Evolutionary conservation across 768 basidiomycete genomes (phyloP).

Genomic region (Amanita muscaria): DNA sequence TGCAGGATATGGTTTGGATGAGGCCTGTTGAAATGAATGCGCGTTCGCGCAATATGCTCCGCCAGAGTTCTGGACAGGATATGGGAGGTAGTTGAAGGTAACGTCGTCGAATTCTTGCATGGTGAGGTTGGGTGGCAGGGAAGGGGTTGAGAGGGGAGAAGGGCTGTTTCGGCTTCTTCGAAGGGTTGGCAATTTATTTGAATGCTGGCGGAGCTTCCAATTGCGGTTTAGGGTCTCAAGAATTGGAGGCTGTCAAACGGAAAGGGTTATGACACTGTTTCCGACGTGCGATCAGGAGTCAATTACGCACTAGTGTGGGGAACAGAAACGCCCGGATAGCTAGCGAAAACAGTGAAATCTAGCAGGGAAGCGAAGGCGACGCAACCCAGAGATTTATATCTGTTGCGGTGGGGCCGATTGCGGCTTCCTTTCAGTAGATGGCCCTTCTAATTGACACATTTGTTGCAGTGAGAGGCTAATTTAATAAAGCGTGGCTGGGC

Average conservation of each 20-base stretch:
- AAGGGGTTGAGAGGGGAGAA: background rate
- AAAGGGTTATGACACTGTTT: constrained; percentile 4
- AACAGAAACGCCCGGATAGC: background rate
- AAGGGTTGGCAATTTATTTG: constrained; percentile 1
- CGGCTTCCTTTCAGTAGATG: constrained; percentile 17
- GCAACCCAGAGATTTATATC: background rate
- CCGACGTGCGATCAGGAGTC: background rate
- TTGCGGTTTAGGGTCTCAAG: background rate
- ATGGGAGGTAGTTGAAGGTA: background rate
- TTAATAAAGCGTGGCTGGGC: constrained; percentile 12
- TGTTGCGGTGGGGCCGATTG: constrained; percentile 14
- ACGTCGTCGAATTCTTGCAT: constrained; percentile 4
- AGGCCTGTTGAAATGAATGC: background rate
- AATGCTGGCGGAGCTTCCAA: constrained; percentile 4
- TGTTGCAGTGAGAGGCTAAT: constrained; percentile 20
- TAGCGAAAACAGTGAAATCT: background rate
- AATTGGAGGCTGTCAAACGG: background rate
- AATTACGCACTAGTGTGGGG: background rate
- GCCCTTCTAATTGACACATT: constrained; percentile 23
- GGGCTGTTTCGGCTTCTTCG: constrained; percentile 1
- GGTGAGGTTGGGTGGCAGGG: background rate
- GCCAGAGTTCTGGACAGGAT: background rate
- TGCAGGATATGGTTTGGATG: background rate
- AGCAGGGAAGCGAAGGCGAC: constrained; percentile 6
- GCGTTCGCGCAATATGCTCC: background rate